Conservation (phyloP, 441 rosid genomes). For the Pelargonium citronellum region DNA sequence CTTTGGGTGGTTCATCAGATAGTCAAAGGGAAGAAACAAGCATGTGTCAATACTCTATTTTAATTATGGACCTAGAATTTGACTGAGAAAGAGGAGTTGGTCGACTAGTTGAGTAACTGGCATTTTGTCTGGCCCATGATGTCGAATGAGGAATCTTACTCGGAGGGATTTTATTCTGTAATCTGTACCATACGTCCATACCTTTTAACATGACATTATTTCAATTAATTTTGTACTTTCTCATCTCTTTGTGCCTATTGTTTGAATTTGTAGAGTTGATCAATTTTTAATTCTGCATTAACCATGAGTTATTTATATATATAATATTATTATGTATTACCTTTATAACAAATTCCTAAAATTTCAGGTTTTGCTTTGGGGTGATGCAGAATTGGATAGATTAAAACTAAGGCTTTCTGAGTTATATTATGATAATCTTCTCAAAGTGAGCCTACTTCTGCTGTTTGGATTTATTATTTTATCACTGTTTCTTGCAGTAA, state of each 20-base stretch:
- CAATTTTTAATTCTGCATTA: conserved; percentile 3
- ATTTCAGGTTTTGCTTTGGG: conserved; percentile 69
- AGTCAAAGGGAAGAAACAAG: background rate
- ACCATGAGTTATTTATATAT: background rate
- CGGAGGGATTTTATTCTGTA: no score
- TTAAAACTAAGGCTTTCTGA: conserved; percentile 61
- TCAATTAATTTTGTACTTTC: no score
- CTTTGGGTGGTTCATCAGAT: background rate
- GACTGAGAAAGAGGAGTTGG: background rate
- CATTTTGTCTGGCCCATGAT: background rate
- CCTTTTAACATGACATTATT: no score
- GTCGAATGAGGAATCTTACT: no score
- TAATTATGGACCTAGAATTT: background rate
- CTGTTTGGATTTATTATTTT: conserved; percentile 8
- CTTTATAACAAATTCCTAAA: conserved; percentile 14
- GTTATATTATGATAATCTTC: conserved; percentile 57
- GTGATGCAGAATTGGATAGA: conserved; percentile 43
- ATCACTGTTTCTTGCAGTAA: conserved; percentile 13
- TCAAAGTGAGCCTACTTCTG: conserved; percentile 40
- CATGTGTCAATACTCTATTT: background rate
- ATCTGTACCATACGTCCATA: no score
- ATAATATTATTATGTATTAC: background rate
- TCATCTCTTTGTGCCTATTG: no score
- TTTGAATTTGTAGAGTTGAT: no score
- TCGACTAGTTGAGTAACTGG: background rate